Evolutionary conservation across 768 basidiomycete species (phyloP).

Genomic region (Suillus ampliporus): DNA sequence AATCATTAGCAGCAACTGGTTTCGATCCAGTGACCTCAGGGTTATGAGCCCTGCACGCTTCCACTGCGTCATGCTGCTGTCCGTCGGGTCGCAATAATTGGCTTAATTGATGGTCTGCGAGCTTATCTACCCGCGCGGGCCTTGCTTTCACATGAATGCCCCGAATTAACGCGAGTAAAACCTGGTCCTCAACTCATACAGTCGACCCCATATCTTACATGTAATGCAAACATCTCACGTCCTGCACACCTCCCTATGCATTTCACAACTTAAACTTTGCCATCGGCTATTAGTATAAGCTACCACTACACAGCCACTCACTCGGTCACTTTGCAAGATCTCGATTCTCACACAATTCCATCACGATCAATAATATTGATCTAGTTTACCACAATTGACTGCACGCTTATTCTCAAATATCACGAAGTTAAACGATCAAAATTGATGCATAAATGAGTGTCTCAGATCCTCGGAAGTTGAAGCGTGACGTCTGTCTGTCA

Average conservation of each 20-base stretch:
- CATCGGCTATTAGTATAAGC: too few relatives aligned
- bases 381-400: too few relatives aligned
- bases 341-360: too few relatives aligned
- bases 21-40: slow-evolving; percentile 40
- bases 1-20: slow-evolving; percentile 33
- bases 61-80: slow-evolving; percentile 36
- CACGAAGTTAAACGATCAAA: too few relatives aligned
- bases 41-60: slow-evolving; percentile 36
- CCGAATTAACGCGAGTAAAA: not conserved
- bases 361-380: too few relatives aligned
- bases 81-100: fast-evolving
- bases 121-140: too few relatives aligned
- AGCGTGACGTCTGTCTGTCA: too few relatives aligned
- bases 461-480: too few relatives aligned
- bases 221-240: not conserved
- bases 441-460: too few relatives aligned
- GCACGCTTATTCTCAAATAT: too few relatives aligned
- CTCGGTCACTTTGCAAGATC: too few relatives aligned
- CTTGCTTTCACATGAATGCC: not conserved
- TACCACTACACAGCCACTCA: too few relatives aligned
- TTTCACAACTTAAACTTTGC: not conserved
- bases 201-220: not conserved
- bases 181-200: not conserved
- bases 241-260: not conserved
- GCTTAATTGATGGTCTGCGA: not conserved